Percentiles rank a stretch among this genome's conserved stretches.
phyloP scores from a whole-genome alignment of 495 filamentous ascomycete genomes.

The Delitschia confertaspora region DNA sequence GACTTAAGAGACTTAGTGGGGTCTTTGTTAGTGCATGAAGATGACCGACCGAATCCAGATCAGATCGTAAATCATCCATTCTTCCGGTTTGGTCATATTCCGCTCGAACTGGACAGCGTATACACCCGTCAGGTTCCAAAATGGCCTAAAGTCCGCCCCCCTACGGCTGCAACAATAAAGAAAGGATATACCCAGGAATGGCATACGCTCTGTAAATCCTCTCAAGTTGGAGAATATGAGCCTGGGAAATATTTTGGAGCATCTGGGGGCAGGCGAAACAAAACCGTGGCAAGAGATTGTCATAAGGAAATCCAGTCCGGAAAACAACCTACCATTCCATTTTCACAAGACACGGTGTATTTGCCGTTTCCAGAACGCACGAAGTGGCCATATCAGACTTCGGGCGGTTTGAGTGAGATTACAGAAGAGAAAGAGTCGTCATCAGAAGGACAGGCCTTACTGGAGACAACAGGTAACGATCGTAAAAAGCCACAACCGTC shows the following conservation, averaged over 20 bases:
- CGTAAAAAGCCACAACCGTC: conserved; percentile 13
- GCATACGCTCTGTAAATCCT: conserved; percentile 34
- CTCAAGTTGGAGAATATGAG: conserved; percentile 36
- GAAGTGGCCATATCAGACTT: conserved; percentile 18
- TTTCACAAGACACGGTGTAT: conserved; percentile 34
- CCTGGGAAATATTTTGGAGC: conserved; percentile 33
- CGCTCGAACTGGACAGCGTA: conserved; percentile 28
- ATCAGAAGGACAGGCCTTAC: conserved; percentile 25
- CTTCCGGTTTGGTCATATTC: conserved; percentile 37
- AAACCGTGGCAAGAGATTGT: conserved; percentile 33
- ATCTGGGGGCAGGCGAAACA: conserved; percentile 31
- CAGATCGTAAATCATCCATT: conserved; percentile 38
- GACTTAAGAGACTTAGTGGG: conserved; percentile 36
- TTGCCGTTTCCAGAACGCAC: conserved; percentile 26
- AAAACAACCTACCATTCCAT: conserved; percentile 34
- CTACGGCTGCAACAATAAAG: conserved; percentile 30
- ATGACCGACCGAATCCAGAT: conserved; percentile 35
- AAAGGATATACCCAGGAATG: conserved; percentile 37
- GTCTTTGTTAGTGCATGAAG: conserved; percentile 35
- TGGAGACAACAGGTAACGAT: conserved; percentile 28
- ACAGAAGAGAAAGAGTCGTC: conserved; percentile 31
- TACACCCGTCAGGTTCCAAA: conserved; percentile 30
- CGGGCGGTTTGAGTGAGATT: conserved; percentile 26
- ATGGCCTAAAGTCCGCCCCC: conserved; percentile 33
- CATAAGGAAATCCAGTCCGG: conserved; percentile 33